phyloP scores from a whole-genome alignment of 805 yeast species.

The Candida orba region DNA sequence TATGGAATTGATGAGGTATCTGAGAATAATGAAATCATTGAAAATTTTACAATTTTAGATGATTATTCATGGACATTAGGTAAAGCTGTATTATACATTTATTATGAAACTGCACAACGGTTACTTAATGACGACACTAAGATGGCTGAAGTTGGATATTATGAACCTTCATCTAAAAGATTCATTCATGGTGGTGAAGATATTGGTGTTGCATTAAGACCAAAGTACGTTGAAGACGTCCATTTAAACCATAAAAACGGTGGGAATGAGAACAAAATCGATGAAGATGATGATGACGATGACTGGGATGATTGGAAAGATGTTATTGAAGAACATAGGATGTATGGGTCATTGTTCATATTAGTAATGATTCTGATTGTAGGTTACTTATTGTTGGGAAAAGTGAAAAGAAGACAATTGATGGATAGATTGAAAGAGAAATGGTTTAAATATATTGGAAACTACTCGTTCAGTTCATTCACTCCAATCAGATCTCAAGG shows the following conservation, averaged over 20 bases:
- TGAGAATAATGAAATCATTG: constrained; percentile 10
- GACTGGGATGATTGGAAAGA: constrained; percentile 35
- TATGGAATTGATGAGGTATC: constrained; percentile 33
- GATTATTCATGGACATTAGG: constrained; percentile 52
- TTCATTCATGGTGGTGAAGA: constrained; percentile 50
- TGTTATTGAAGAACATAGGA: constrained; percentile 24
- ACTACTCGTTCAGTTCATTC: constrained; percentile 1
- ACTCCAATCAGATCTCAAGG: background rate
- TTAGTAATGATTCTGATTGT: constrained; percentile 24
- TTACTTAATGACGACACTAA: background rate
- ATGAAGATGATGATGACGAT: constrained; percentile 23
- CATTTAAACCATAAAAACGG: constrained; percentile 8
- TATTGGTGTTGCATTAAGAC: constrained; percentile 34
- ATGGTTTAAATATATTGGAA: constrained; percentile 6
- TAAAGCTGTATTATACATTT: constrained; percentile 55
- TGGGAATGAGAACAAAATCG: constrained; percentile 22
- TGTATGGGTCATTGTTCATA: constrained; percentile 32
- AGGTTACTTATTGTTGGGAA: constrained; percentile 31
- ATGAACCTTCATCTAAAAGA: constrained; percentile 39
- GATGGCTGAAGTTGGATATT: constrained; percentile 34
- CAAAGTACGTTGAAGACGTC: constrained; percentile 25
- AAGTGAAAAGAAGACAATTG: constrained; percentile 18
- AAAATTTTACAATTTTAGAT: constrained; percentile 37
- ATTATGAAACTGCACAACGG: constrained; percentile 35
- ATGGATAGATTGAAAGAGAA: constrained; percentile 10